These are phyloP conservation scores for Tuber magnatum DNA, from an alignment of 495 filamentous ascomycete species.

Conservation along the genomic window DNA sequence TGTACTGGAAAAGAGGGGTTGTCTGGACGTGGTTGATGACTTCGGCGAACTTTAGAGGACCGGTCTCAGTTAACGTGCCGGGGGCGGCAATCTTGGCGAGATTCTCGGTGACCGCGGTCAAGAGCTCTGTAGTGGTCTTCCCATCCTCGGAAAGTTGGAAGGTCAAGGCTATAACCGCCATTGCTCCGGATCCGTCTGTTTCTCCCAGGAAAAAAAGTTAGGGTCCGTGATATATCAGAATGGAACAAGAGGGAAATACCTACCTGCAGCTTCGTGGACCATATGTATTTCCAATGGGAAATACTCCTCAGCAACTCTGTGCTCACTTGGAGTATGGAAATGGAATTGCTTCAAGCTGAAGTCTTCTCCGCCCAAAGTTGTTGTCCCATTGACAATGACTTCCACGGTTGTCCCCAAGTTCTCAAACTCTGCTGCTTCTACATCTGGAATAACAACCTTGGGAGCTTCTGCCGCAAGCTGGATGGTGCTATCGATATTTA, in stretches of 20 bases:
- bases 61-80: slow-evolving; percentile 52
- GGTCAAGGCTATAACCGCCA: slow-evolving; percentile 56
- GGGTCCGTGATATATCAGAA: slow-evolving; percentile 4
- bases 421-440: slow-evolving; percentile 41
- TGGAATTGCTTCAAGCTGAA: slow-evolving; percentile 60
- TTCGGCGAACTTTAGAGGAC: slow-evolving; percentile 51
- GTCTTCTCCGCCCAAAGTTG: slow-evolving; percentile 46
- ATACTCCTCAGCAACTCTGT: slow-evolving; percentile 52
- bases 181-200: slow-evolving; percentile 35
- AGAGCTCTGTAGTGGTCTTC: slow-evolving; percentile 45
- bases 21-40: slow-evolving; percentile 49
- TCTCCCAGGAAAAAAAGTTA: slow-evolving; percentile 13
- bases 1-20: slow-evolving; percentile 51
- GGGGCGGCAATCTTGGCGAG: slow-evolving; percentile 50
- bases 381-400: slow-evolving; percentile 41
- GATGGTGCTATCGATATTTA: slow-evolving; percentile 37
- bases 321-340: slow-evolving; percentile 64
- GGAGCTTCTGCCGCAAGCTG: slow-evolving; percentile 22
- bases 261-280: slow-evolving; percentile 52
- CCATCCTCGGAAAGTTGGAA: slow-evolving; percentile 52
- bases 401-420: slow-evolving; percentile 42
- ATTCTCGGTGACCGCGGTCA: slow-evolving; percentile 51
- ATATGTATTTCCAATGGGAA: slow-evolving; percentile 60
- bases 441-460: slow-evolving; percentile 24
- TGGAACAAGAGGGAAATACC: background rate